These are phyloP conservation scores for Pythium angustatum DNA, from an alignment of 352 stramenopile genomes.

Conservation along the genomic window DNA sequence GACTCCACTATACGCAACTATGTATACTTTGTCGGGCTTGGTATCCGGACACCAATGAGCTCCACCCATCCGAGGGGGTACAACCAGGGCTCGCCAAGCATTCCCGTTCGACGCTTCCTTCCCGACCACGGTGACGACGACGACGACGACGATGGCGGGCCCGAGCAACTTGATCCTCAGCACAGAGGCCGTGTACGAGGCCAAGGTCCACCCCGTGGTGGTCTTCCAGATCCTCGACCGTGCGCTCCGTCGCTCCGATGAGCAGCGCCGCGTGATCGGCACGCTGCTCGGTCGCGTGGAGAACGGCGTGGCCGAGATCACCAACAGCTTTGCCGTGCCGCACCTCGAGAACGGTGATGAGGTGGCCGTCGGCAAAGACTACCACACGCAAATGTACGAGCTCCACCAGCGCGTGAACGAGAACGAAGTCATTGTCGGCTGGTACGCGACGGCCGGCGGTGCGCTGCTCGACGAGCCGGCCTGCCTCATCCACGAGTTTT, in stretches of 20 bases:
- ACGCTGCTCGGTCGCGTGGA: conserved; percentile 94
- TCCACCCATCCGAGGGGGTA: conserved; percentile 24
- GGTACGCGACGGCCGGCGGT: conserved; percentile 91
- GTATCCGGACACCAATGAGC: conserved; percentile 28
- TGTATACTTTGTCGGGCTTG: neutral
- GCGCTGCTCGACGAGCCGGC: conserved; percentile 92
- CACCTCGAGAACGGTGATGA: conserved; percentile 96
- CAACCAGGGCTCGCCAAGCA: neutral
- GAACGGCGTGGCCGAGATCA: conserved; percentile 90
- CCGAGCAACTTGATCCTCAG: conserved; percentile 65
- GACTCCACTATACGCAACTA: neutral
- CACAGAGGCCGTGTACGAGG: conserved; percentile 79
- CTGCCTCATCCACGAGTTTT: conserved; percentile 98
- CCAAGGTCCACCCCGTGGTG: conserved; percentile 95
- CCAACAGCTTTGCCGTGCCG: conserved; percentile 96
- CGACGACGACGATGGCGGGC: conserved; percentile 31
- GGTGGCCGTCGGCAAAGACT: conserved; percentile 97
- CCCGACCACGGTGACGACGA: neutral
- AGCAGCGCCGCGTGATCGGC: conserved; percentile 95
- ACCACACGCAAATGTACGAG: conserved; percentile 97
- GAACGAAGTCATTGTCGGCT: conserved; percentile 95
- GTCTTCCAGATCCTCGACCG: conserved; percentile 97
- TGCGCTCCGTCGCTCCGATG: conserved; percentile 92
- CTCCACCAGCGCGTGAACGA: conserved; percentile 95
- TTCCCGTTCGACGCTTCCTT: neutral